Evolutionary conservation across 2,329 filamentous ascomycete genomes (phyloP).

Genomic region (Talaromyces sp.): DNA sequence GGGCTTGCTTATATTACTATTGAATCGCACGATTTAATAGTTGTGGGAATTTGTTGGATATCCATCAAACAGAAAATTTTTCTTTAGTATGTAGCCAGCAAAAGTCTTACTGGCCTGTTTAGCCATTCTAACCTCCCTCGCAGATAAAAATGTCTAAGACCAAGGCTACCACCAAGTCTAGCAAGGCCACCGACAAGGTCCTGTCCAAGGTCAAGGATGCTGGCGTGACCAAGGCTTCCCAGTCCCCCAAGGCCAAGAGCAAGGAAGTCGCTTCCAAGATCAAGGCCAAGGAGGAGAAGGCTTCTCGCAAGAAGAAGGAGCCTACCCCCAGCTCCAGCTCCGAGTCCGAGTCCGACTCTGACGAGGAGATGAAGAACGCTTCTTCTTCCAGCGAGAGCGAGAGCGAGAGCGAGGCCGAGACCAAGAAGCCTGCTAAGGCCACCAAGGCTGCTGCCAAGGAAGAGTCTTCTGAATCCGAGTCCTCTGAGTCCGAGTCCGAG

Average conservation of each 20-base stretch:
- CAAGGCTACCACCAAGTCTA: constrained; percentile 36
- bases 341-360: constrained; percentile 30
- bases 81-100: constrained; percentile 1
- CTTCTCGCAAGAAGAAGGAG: constrained; percentile 40
- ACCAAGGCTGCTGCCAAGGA: constrained; percentile 26
- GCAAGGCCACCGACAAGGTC: constrained; percentile 38
- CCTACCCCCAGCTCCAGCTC: constrained; percentile 31
- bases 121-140: neutral
- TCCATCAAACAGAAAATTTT: constrained; percentile 10
- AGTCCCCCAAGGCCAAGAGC: constrained; percentile 41
- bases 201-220: constrained; percentile 45
- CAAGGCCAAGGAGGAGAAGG: constrained; percentile 25
- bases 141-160: constrained; percentile 40
- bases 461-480: constrained; percentile 25
- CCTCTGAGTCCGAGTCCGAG: constrained; percentile 29
- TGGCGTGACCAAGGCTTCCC: constrained; percentile 40
- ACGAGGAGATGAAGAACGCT: constrained; percentile 30
- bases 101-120: neutral
- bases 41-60: constrained; percentile 16
- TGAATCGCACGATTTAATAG: constrained; percentile 9
- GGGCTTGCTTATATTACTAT: constrained; percentile 14
- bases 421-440: constrained; percentile 26
- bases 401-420: constrained; percentile 28
- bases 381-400: constrained; percentile 24
- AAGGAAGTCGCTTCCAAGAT: constrained; percentile 40